Evolutionary conservation across 495 filamentous ascomycete genomes (phyloP).

Genomic region (Xylona heveae): DNA sequence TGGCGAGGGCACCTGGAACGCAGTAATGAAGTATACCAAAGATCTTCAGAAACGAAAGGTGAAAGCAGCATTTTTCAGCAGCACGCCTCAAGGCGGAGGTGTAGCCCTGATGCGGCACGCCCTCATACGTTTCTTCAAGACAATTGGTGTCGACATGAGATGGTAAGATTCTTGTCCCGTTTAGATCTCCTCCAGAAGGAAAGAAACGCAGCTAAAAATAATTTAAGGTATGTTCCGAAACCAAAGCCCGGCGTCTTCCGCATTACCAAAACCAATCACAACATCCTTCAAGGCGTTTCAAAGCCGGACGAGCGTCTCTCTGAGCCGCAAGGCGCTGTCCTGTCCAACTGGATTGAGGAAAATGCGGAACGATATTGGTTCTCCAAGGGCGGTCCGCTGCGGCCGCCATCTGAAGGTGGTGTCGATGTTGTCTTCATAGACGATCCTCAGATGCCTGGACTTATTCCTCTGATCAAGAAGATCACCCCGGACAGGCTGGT

Average conservation of each 20-base stretch:
- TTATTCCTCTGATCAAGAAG: constrained; percentile 60
- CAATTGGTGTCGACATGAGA: constrained; percentile 43
- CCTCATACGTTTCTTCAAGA: constrained; percentile 47
- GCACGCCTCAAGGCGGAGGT: constrained; percentile 71
- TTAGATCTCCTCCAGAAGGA: neutral
- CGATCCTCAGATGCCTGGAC: constrained; percentile 71
- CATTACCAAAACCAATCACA: constrained; percentile 81
- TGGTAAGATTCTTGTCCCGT: constrained; percentile 40
- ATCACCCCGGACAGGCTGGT: constrained; percentile 53
- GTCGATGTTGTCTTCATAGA: constrained; percentile 67
- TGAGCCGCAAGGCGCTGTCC: constrained; percentile 30
- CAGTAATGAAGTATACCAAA: constrained; percentile 42
- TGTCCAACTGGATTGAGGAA: constrained; percentile 54
- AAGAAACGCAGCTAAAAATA: neutral
- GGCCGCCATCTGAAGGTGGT: constrained; percentile 44
- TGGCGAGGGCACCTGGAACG: constrained; percentile 38
- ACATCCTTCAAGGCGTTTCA: constrained; percentile 73
- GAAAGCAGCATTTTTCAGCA: constrained; percentile 69
- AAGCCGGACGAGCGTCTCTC: constrained; percentile 37
- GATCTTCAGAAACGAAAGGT: constrained; percentile 43
- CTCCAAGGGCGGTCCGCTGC: constrained; percentile 40
- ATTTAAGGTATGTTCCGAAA: constrained; percentile 49
- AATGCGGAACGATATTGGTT: constrained; percentile 69
- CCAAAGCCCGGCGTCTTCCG: constrained; percentile 69
- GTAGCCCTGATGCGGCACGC: constrained; percentile 82